A percentile compares a stretch with the other conserved stretches of the same genome.
These are phyloP conservation scores for Fraxinus latifolia DNA, from an alignment of 305 asterid species.

Conservation along the genomic window DNA sequence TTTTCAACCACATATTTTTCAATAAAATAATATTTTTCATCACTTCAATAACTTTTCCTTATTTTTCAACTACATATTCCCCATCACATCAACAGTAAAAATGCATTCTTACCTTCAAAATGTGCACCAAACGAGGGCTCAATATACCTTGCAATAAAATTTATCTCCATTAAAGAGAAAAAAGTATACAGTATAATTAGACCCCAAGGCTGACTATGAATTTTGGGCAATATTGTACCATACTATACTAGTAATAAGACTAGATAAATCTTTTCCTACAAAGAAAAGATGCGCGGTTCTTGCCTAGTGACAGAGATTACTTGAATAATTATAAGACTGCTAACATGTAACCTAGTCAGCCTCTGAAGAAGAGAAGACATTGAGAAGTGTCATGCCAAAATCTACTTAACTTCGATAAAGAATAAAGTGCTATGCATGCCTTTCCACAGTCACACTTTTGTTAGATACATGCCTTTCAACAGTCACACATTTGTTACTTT, in stretches of 20 bases:
- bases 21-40: too few relatives aligned
- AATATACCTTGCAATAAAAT: neutral
- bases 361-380: neutral
- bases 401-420: neutral
- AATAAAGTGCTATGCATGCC: neutral
- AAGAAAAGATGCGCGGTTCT: neutral
- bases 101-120: too few relatives aligned
- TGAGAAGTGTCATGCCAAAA: neutral
- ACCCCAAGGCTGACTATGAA: neutral
- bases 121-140: neutral
- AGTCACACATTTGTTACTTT: constrained; percentile 6
- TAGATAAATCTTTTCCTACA: neutral
- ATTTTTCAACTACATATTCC: too few relatives aligned
- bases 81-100: too few relatives aligned
- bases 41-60: too few relatives aligned
- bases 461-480: constrained; percentile 6
- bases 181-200: neutral
- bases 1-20: too few relatives aligned
- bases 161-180: neutral
- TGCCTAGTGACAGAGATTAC: neutral
- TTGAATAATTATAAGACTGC: neutral
- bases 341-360: constrained; percentile 31
- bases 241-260: neutral
- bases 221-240: neutral
- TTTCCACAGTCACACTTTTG: constrained; percentile 11